These are phyloP conservation scores for Metarhizium album DNA, from an alignment of 2,329 filamentous ascomycete species.

Conservation along the genomic window DNA sequence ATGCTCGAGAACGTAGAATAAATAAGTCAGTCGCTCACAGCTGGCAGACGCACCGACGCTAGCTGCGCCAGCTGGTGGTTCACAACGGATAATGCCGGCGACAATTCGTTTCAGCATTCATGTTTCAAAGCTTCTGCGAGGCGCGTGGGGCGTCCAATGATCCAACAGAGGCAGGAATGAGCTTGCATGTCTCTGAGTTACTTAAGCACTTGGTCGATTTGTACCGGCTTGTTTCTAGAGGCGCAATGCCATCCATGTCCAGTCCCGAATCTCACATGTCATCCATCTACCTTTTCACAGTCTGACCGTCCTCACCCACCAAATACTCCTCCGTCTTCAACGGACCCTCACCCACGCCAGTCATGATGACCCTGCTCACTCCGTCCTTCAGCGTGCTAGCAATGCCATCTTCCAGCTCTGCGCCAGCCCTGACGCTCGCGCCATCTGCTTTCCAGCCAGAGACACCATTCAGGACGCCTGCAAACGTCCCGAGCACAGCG, in stretches of 20 bases:
- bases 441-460: conserved; percentile 60
- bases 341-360: conserved; percentile 83
- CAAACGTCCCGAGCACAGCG: conserved; percentile 67
- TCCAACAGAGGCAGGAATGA: too few relatives aligned
- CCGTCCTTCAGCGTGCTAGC: conserved; percentile 61
- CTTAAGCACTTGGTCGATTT: not conserved
- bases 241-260: not conserved
- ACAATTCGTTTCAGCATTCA: too few relatives aligned
- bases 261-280: not conserved
- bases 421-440: conserved; percentile 39
- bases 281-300: conserved; percentile 22
- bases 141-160: too few relatives aligned
- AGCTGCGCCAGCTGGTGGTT: not conserved
- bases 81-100: too few relatives aligned
- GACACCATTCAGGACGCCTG: conserved; percentile 50
- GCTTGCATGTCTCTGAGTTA: not conserved
- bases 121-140: too few relatives aligned
- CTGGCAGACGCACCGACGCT: not conserved
- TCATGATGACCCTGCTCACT: conserved; percentile 82
- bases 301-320: conserved; percentile 54
- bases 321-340: conserved; percentile 68
- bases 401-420: conserved; percentile 55
- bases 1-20: not conserved
- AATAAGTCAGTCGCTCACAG: not conserved
- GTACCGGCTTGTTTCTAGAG: not conserved